Base-by-base conservation (phyloP, 1,139 yeast genomes). In the Lodderomyces parapsilosis region DNA sequence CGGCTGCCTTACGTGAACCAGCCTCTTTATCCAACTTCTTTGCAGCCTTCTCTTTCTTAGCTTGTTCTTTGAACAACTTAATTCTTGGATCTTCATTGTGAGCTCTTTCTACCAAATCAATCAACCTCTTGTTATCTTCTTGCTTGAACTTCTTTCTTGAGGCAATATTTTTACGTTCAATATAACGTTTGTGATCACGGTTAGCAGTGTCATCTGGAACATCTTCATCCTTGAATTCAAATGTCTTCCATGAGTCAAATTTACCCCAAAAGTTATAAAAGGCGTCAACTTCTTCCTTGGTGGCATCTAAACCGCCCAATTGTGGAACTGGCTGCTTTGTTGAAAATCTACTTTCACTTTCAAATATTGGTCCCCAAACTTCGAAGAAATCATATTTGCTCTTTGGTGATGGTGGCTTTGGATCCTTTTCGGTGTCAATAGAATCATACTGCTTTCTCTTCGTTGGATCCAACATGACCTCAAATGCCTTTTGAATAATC, bases 201-300 rank as follows among this genome's bases (percentile, higher is more conserved):
- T 93, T 94, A 51, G 96, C 88, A 50, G 97, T 87, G 72, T 93
- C 99, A 75, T 93, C 99, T 54, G 99, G 99, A 61, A 91, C 97
- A 65, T 93, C 99, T 75, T 93, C 99, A 63, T 93, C 99, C 66
- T 91, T 81, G 74, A 91, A 93, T 74, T 93, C 99, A 63, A 93
- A 93, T 38, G 96, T 77, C 77, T 96, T 89, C 99, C 99, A 93
- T 25, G 99, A 93, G 66, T 93, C 98, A 58, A 93, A 89, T 66
- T 86, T 86, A 70, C 90, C 90, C 93, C 94, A 93, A 78, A 88
- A 89, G 47, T 78, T 73, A 76, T 93, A 93, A 74, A 93, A 94
- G 38, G 71, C 75, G 60, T 93, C 99, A 44, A 93, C 96, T 51
- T 90, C 95, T 43, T 78, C 82, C 74, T 88, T 87, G 45, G 89